A percentile compares a stretch with the other conserved stretches of the same genome.
Conservation (phyloP, 2,329 filamentous ascomycete species). For the Cladophialophora bantiana region DNA sequence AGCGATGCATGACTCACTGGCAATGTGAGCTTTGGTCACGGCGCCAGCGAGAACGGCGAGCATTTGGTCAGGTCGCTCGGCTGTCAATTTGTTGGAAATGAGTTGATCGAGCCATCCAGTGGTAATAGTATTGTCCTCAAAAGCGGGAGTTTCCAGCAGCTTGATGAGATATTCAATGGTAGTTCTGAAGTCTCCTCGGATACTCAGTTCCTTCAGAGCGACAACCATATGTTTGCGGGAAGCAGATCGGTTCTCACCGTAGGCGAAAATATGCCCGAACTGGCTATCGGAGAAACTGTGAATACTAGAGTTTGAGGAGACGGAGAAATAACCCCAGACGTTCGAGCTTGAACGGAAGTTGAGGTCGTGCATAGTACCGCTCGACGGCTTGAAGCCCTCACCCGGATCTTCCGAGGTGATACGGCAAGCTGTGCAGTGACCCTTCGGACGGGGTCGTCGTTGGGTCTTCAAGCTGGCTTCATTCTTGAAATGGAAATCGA, state of each 20-base stretch:
- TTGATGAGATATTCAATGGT: slow-evolving; percentile 99
- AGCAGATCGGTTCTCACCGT: slow-evolving; percentile 94
- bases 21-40: slow-evolving; percentile 90
- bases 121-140: slow-evolving; percentile 98
- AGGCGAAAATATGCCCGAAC: slow-evolving; percentile 99
- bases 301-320: slow-evolving; percentile 93
- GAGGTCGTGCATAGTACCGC: slow-evolving; percentile 97
- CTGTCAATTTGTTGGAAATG: slow-evolving; percentile 96
- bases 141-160: slow-evolving; percentile 95
- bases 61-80: slow-evolving; percentile 91
- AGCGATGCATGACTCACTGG: slow-evolving; percentile 85
- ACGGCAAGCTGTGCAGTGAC: slow-evolving; percentile 96
- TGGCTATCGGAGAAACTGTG: slow-evolving; percentile 99
- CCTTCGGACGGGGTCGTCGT: slow-evolving; percentile 89
- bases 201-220: slow-evolving; percentile 96
- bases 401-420: slow-evolving; percentile 99
- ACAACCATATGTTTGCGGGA: slow-evolving; percentile 99
- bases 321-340: slow-evolving; percentile 99
- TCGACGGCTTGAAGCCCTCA: slow-evolving; percentile 99
- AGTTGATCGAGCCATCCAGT: slow-evolving; percentile 99
- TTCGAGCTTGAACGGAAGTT: slow-evolving; percentile 99
- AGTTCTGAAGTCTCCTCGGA: slow-evolving; percentile 98
- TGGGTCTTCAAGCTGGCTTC: slow-evolving; percentile 83
- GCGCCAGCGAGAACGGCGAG: slow-evolving; percentile 95
- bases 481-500: slow-evolving; percentile 95